phyloP scores from a whole-genome alignment of 495 filamentous ascomycete species.

The Schizothecium vesticola region DNA sequence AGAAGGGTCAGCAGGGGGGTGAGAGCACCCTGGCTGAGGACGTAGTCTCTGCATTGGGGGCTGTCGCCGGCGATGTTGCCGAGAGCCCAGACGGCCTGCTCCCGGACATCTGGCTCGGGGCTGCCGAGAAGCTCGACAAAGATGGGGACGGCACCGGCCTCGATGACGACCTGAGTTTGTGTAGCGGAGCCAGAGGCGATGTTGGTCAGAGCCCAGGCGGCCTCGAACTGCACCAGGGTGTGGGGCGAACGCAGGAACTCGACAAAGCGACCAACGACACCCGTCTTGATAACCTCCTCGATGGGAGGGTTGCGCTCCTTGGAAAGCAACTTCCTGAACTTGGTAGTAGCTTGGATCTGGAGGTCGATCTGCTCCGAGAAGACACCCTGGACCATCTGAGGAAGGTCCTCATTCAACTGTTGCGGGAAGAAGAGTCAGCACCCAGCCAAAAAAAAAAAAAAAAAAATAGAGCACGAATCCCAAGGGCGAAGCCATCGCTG shows the following conservation, averaged over 20 bases:
- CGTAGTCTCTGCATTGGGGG: slow-evolving; percentile 93
- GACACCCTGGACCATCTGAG: slow-evolving; percentile 94
- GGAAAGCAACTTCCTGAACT: slow-evolving; percentile 94
- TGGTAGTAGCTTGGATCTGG: slow-evolving; percentile 98
- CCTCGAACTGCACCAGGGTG: slow-evolving; percentile 98
- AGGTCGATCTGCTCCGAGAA: slow-evolving; percentile 98
- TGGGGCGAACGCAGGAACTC: slow-evolving; percentile 98
- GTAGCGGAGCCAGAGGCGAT: slow-evolving; percentile 96
- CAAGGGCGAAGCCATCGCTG: background rate
- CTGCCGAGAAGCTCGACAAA: slow-evolving; percentile 94
- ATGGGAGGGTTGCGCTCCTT: slow-evolving; percentile 99
- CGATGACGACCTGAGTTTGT: slow-evolving; percentile 98
- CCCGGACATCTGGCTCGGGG: slow-evolving; percentile 95
- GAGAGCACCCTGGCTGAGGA: slow-evolving; percentile 82
- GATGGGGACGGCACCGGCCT: slow-evolving; percentile 96
- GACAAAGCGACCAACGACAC: slow-evolving; percentile 94
- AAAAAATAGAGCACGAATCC: background rate
- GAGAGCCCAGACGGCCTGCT: slow-evolving; percentile 98
- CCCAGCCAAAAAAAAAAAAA: background rate
- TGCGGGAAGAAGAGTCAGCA: slow-evolving; percentile 28
- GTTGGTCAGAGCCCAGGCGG: slow-evolving; percentile 98
- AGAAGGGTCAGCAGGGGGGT: slow-evolving; percentile 82
- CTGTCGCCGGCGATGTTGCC: slow-evolving; percentile 99
- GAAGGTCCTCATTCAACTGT: slow-evolving; percentile 95
- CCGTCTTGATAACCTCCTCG: slow-evolving; percentile 98